Conservation (phyloP, 345 rosid genomes). For the Gossypium turneri region DNA sequence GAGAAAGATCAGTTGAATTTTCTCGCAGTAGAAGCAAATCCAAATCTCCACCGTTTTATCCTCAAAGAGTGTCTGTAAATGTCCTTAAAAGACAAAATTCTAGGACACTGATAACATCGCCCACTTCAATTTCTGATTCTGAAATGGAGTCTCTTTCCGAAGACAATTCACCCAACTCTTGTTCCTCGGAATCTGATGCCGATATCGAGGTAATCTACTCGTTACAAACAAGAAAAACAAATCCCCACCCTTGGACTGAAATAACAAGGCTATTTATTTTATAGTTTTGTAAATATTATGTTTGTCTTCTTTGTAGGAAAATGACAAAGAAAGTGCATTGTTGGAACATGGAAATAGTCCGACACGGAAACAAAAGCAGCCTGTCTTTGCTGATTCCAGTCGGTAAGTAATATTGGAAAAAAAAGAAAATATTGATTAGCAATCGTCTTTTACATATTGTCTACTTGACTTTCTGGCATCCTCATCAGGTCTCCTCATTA, state of each 20-base stretch:
- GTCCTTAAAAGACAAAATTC: constrained; percentile 6
- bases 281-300: constrained; percentile 9
- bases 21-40: constrained; percentile 23
- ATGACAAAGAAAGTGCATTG: constrained; percentile 32
- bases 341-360: constrained; percentile 25
- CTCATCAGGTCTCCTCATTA: constrained; percentile 28
- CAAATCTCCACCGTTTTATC: constrained; percentile 33
- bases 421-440: constrained; percentile 6
- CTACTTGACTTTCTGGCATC: constrained; percentile 20
- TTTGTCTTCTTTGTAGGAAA: constrained; percentile 40
- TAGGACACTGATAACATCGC: constrained; percentile 9
- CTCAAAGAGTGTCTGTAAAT: constrained; percentile 41
- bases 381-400: constrained; percentile 32
- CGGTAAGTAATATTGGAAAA: constrained; percentile 29
- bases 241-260: constrained; percentile 25
- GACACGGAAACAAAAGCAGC: constrained; percentile 31
- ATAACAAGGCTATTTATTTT: constrained; percentile 25
- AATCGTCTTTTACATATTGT: constrained; percentile 15
- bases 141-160: constrained; percentile 28
- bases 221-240: constrained; percentile 21
- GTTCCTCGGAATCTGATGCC: constrained; percentile 40
- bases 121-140: constrained; percentile 28
- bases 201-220: constrained; percentile 38
- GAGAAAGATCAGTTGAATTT: constrained; percentile 37
- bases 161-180: constrained; percentile 20